Base-by-base conservation (phyloP, 257 asterid species). In the Petunia axillaris region DNA sequence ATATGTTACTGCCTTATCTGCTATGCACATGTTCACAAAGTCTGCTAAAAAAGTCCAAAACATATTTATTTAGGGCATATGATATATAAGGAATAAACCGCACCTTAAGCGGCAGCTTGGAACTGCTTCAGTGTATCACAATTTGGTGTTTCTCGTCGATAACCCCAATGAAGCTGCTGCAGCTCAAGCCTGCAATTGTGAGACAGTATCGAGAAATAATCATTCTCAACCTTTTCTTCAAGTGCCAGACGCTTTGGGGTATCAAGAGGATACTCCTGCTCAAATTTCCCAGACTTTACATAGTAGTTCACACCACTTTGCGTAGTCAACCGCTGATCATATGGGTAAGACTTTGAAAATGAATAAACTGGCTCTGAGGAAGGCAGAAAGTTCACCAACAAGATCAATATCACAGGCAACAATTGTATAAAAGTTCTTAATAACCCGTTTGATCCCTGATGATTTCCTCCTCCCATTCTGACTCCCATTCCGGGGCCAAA, bases 121-220 rank as follows among this genome's bases (percentile, higher is more conserved):
- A 92, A 93, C 40, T 84, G 90, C 90, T 89, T 94, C 83, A 93
- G 38, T 0, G 97, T 91, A 86, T 95, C 99, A 87, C 99, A 95
- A 80, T 85, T 84, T 13, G 99, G 98, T 39, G 96, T 93, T 77
- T 83, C 93, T 60, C 91, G 82, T 55, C 91, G 84, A 81, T 91
- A 89, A 43, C 99, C 97, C 99, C 99, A 95, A 48, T 90, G 87
- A 73, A 87, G 86, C 1, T 94, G 96, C 86, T 91, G 97, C 89
- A 88, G 60, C 84, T 95, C 99, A 14, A 85, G 76, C 85, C 97
- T 90, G 81, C 99, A 95, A 80, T 93, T 92, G 70, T 91, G 91
- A 77, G 88, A 85, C 40, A 95, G 86, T 55, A 53, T 78, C 1
- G 91, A 82, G 60, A 84, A 89, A 87, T 95, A 95, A 6, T 95